phyloP scores from a whole-genome alignment of 352 stramenopile genomes.

The Pythium myriotylum region DNA sequence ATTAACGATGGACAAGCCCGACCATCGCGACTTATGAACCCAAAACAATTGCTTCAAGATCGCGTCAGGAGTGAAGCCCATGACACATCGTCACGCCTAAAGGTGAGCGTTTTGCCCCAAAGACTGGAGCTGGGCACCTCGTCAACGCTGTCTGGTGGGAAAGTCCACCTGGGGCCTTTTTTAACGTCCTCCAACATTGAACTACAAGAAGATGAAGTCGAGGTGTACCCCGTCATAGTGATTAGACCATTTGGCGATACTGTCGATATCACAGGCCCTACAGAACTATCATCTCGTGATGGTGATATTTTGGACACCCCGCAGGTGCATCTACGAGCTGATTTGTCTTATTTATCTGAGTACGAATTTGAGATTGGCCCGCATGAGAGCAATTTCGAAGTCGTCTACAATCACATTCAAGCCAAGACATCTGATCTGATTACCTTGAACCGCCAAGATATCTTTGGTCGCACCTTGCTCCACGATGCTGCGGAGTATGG shows the following conservation, averaged over 20 bases:
- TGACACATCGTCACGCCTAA: slow-evolving; percentile 14
- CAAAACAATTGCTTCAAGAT: not conserved
- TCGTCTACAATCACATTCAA: slow-evolving; percentile 51
- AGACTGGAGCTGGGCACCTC: slow-evolving; percentile 43
- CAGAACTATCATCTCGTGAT: not conserved
- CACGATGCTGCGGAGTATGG: slow-evolving; percentile 66
- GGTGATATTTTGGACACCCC: slow-evolving; percentile 1
- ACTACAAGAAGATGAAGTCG: slow-evolving; percentile 57
- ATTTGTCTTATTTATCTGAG: slow-evolving; percentile 50
- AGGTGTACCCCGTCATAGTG: slow-evolving; percentile 65
- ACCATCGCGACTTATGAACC: slow-evolving; percentile 46
- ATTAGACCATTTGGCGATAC: slow-evolving; percentile 47
- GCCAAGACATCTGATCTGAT: slow-evolving; percentile 45
- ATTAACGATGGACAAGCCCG: slow-evolving; percentile 35
- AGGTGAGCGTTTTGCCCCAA: slow-evolving; percentile 41
- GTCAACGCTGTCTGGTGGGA: slow-evolving; percentile 26
- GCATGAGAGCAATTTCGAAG: slow-evolving; percentile 62
- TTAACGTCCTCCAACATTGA: slow-evolving; percentile 49
- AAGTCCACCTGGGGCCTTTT: slow-evolving; percentile 41
- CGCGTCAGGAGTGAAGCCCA: too few relatives aligned
- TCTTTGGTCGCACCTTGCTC: slow-evolving; percentile 58
- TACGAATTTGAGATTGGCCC: slow-evolving; percentile 62
- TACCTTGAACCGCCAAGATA: slow-evolving; percentile 51
- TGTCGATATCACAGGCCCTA: slow-evolving; percentile 25
- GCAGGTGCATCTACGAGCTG: slow-evolving; percentile 8